Percentiles rank a stretch among this genome's conserved stretches.
These are phyloP conservation scores for Candolleomyces efflorescens DNA, from an alignment of 768 basidiomycete genomes.

Conservation along the genomic window DNA sequence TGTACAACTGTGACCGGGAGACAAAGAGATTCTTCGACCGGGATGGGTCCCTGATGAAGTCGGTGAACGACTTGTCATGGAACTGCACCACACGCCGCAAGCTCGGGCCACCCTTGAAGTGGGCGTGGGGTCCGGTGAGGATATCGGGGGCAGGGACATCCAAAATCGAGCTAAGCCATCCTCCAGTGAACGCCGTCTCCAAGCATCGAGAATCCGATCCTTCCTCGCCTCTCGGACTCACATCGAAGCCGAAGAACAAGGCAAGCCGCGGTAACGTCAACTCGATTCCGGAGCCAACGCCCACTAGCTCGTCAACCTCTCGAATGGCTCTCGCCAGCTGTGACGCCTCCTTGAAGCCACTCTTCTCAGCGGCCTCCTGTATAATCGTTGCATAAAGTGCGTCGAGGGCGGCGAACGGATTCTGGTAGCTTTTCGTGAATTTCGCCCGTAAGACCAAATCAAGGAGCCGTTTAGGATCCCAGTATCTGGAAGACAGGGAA, in stretches of 20 bases:
- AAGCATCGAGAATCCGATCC: neutral
- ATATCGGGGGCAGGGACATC: neutral
- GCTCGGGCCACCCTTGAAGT: neutral
- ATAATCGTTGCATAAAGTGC: neutral
- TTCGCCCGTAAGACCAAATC: neutral
- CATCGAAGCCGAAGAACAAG: neutral
- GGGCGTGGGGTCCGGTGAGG: neutral
- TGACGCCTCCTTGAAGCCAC: neutral
- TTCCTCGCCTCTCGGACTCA: neutral
- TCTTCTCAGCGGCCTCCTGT: neutral
- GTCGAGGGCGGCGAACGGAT: neutral
- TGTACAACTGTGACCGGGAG: constrained; percentile 2
- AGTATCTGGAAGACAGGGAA: neutral
- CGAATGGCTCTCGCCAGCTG: neutral
- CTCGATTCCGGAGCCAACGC: neutral
- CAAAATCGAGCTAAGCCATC: neutral
- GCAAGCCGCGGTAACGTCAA: neutral
- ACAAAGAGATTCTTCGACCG: neutral
- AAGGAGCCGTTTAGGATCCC: neutral
- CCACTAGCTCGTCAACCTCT: neutral
- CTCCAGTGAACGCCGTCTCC: constrained; percentile 5
- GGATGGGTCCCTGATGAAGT: constrained; percentile 1
- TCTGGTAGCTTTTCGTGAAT: constrained; percentile 1
- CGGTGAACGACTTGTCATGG: neutral
- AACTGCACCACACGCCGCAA: neutral